A percentile compares a stretch with the other conserved stretches of the same genome.
Conservation (phyloP, 805 yeast genomes). For the Cyberlindnera xylosilytica region DNA sequence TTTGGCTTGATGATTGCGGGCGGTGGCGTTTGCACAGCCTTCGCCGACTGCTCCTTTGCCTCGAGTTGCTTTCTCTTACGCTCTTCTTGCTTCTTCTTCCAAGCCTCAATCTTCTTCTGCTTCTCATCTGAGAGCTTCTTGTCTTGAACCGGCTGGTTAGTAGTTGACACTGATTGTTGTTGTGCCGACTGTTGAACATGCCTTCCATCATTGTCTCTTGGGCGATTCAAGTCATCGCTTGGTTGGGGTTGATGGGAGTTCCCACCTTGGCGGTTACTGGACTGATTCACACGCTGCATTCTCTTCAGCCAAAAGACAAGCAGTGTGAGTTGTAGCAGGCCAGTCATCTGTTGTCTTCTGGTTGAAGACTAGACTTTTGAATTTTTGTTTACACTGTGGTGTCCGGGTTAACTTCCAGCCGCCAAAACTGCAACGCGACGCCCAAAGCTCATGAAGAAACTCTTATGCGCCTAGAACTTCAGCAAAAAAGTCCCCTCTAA, state of each 20-base stretch:
- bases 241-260: no score
- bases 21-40: background rate
- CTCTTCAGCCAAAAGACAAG: no score
- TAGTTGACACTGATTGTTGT: slow-evolving; percentile 3
- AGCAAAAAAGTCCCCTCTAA: background rate
- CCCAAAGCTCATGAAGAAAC: background rate
- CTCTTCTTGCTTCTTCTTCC: slow-evolving; percentile 44
- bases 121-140: slow-evolving; percentile 24
- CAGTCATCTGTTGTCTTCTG: no score
- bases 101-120: slow-evolving; percentile 44
- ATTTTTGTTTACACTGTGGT: background rate
- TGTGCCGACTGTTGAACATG: slow-evolving; percentile 2
- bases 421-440: no score
- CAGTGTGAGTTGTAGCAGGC: background rate
- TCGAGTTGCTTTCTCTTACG: slow-evolving; percentile 23
- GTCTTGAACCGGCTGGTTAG: slow-evolving; percentile 25
- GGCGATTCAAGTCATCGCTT: background rate
- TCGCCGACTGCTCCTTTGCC: slow-evolving; percentile 6
- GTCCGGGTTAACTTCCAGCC: background rate
- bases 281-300: background rate
- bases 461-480: no score
- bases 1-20: background rate
- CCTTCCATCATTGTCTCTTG: background rate
- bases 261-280: background rate
- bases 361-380: no score